phyloP scores from a whole-genome alignment of 495 filamentous ascomycete species.

The Clohesyomyces aquaticus region DNA sequence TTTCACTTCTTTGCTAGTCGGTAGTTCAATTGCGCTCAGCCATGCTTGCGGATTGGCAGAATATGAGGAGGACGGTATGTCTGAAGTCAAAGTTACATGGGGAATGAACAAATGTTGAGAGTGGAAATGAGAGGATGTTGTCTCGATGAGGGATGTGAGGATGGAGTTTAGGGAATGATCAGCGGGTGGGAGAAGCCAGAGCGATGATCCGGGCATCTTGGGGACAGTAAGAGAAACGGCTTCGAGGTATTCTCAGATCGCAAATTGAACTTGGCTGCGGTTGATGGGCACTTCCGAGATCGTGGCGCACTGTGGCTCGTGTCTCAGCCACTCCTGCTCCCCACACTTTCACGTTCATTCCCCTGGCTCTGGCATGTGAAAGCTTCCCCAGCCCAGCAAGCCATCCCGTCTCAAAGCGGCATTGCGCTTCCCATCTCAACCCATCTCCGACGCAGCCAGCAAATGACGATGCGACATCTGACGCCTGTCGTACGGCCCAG shows the following conservation, averaged over 20 bases:
- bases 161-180: slow-evolving; percentile 33
- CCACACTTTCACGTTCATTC: background rate
- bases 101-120: slow-evolving; percentile 42
- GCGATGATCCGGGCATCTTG: slow-evolving; percentile 42
- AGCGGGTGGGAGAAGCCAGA: slow-evolving; percentile 47
- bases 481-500: slow-evolving; percentile 12
- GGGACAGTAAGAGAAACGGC: too few species aligned
- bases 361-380: slow-evolving; percentile 26
- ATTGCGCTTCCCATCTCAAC: slow-evolving; percentile 16
- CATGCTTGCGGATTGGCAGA: slow-evolving; percentile 39
- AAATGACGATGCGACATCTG: slow-evolving; percentile 33
- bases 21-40: slow-evolving; percentile 39
- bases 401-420: slow-evolving; percentile 9
- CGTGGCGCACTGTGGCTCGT: background rate
- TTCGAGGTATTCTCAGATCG: too few species aligned
- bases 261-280: background rate
- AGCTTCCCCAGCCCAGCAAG: slow-evolving; percentile 8
- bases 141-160: slow-evolving; percentile 34
- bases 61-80: slow-evolving; percentile 29
- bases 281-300: too few species aligned
- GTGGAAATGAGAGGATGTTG: slow-evolving; percentile 26
- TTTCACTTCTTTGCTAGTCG: slow-evolving; percentile 18
- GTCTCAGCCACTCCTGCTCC: background rate
- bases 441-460: slow-evolving; percentile 27
- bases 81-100: slow-evolving; percentile 46